Base-by-base conservation (phyloP, 768 basidiomycete genomes). In the Exidia glandulosa region DNA sequence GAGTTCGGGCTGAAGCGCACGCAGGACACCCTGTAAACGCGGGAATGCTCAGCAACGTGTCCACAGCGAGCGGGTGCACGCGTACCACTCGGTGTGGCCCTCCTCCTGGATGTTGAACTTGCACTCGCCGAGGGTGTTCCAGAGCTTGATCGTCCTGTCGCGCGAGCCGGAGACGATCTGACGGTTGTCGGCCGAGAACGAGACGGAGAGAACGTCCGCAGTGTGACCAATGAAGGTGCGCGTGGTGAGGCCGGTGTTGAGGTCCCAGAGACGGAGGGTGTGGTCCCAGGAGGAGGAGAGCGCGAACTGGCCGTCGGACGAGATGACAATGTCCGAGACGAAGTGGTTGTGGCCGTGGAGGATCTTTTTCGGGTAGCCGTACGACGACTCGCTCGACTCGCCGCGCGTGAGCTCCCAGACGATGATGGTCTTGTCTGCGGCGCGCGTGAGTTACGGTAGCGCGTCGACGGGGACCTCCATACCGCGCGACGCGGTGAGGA, bases 111-210 rank as follows among this genome's bases (percentile, higher is more conserved):
- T 99, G 74, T 98, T 91, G 74, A 93, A 98, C 76, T 99, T 99
- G 82, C 96, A 99, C 77, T 99, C 96, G 70, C 96, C 96, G 65
- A 99, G 86, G 63, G 96, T 99, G 80, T 99, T 99, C 96, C 96
- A 99, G 70, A 99, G 90, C 76, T 98, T 99, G 82, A 99, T 99
- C 41, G 90, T 86, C 73, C 81, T 81, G 83, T 99, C 96, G 66
- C 96, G 90, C 63, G 94, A 94, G 59, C 94, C 96, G 57, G 94
- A 96, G 67, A 99, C 96, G 72, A 99, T 99, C 75, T 98, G 96
- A 72, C 96, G 81, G 85, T 99, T 98, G 77, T 99, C 96, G 61
- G 96, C 96, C 66, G 90, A 94, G 85, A 99, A 99, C 76, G 92
- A 95, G 78, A 99, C 96, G 66, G 94, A 96, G 61, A 99, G 84